These are phyloP conservation scores for Fusarium vanettenii DNA, from an alignment of 2,329 filamentous ascomycete genomes.

Conservation along the genomic window DNA sequence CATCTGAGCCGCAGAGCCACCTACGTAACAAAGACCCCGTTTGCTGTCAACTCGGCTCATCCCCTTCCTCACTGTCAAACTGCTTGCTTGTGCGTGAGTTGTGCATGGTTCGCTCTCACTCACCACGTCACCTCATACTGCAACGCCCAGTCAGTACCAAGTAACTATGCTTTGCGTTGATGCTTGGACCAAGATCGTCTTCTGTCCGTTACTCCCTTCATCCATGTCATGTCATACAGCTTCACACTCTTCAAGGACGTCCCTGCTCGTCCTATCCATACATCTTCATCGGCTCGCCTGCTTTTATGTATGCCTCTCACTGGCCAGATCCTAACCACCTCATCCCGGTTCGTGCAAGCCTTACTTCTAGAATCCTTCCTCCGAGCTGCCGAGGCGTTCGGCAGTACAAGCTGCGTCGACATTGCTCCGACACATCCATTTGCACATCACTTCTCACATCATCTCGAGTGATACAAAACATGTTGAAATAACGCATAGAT, in stretches of 20 bases:
- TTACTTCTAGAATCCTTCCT: conserved; percentile 35
- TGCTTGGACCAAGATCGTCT: background rate
- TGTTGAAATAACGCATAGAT: conserved; percentile 39
- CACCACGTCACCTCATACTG: conserved; percentile 5
- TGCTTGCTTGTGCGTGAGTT: background rate
- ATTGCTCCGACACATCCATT: background rate
- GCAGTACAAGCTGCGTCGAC: background rate
- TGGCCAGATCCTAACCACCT: conserved; percentile 18
- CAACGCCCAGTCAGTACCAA: background rate
- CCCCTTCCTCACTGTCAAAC: background rate
- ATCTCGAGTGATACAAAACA: conserved; percentile 7
- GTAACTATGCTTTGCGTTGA: background rate
- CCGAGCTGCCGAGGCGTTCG: conserved; percentile 1
- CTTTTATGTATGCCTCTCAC: conserved; percentile 17
- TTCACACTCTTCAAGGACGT: conserved; percentile 5
- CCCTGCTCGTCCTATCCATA: conserved; percentile 11
- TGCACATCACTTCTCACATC: conserved; percentile 10
- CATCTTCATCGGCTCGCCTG: conserved; percentile 4
- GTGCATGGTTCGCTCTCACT: conserved; percentile 1
- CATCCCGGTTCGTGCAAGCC: conserved; percentile 18
- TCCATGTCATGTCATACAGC: conserved; percentile 4
- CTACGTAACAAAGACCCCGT: conserved; percentile 4
- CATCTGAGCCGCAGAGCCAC: conserved; percentile 6
- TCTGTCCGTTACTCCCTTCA: background rate
- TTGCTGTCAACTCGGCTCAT: background rate